Base-by-base conservation (phyloP, 306 rosid species). In the Notholithocarpus densiflorus region DNA sequence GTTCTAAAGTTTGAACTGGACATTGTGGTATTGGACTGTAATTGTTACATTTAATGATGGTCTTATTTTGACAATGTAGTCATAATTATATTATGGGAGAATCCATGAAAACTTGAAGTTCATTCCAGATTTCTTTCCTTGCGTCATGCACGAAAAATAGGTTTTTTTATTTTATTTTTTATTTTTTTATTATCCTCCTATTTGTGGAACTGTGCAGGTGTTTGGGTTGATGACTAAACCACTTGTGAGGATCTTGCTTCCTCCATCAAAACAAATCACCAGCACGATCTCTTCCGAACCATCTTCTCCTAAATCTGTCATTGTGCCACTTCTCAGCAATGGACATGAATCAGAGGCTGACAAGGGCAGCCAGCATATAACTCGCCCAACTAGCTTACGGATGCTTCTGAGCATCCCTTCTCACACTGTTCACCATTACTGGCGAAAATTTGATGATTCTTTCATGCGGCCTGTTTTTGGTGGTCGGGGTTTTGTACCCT, bases 191-290 rank as follows among this genome's bases (percentile, higher is more conserved):
- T 1, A 1, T 4, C 6, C 2, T 31, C 48, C 8, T 55, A 53
- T 31, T 65, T 83, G 73, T 83, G 79, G 77, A 70, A 19, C 73
- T 69, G 75, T 83, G 91, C 93, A 95, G 99, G 94, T 89, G 48
- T 93, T 96, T 84, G 99, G 99, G 52, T 80, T 90, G 88, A 89
- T 96, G 89, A 96, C 97, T 0, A 93, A 96, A 85, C 98, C 98
- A 31, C 94, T 96, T 0, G 92, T 96, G 79, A 92, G 96, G 82
- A 53, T 90, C 68, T 81, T 93, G 90, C 93, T 93, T 69, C 99
- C 98, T 75, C 73, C 82, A 10, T 88, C 94, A 13, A 90, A 87
- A 81, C 80, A 86, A 53, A 64, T 45, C 27, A 45, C 70, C 32
- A 88, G 86, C 77, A 79, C 86, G 83, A 31, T 80, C 6, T 74